phyloP scores from a whole-genome alignment of 129 eudicot genomes.

The Flaveria robusta region DNA sequence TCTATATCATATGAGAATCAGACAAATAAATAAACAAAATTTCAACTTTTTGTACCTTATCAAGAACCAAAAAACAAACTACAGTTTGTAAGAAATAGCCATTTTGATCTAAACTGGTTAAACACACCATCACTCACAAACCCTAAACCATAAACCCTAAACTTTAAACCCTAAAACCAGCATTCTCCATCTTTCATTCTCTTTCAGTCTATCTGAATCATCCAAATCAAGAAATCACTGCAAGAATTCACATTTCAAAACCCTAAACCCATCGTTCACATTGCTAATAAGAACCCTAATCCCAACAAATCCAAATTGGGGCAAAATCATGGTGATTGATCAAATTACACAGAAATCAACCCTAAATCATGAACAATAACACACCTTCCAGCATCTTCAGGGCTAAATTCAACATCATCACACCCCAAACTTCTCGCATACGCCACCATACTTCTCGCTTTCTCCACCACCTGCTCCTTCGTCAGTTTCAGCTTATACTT shows the following conservation, averaged over 20 bases:
- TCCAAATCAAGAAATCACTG: not conserved
- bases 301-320: not conserved
- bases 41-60: not conserved
- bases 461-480: conserved; percentile 69
- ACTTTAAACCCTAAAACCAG: too few relatives aligned
- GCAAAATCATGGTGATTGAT: not conserved
- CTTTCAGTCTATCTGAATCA: not conserved
- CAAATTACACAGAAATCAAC: not conserved
- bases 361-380: not conserved
- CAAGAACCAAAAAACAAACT: not conserved
- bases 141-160: not conserved
- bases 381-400: conserved; percentile 96
- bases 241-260: not conserved
- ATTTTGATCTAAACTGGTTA: not conserved
- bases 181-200: not conserved
- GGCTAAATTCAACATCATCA: conserved; percentile 73
- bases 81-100: not conserved
- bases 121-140: not conserved
- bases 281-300: not conserved
- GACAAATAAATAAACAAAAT: not conserved
- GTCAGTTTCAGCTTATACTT: conserved; percentile 70
- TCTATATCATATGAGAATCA: not conserved
- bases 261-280: not conserved
- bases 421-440: conserved; percentile 83
- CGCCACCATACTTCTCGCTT: conserved; percentile 74